phyloP scores from a whole-genome alignment of 345 rosid genomes.

The Euphorbia tirucalli region DNA sequence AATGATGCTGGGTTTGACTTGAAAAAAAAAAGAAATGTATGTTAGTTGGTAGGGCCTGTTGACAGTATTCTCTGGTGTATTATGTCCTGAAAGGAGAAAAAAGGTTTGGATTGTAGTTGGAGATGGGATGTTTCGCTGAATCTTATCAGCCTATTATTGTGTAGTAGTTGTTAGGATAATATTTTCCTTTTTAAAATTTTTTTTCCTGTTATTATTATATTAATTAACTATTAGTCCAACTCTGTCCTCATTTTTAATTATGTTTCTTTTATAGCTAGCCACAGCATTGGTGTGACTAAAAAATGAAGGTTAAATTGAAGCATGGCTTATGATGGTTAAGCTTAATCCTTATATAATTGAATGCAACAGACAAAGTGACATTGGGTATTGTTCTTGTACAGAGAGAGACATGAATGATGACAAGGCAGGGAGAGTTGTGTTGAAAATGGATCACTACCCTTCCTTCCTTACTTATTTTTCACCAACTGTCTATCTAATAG shows the following conservation, averaged over 20 bases:
- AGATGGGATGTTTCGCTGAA: conserved; percentile 18
- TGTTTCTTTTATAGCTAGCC: no score
- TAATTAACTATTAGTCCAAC: background rate
- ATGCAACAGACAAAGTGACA: conserved; percentile 20
- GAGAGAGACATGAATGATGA: conserved; percentile 16
- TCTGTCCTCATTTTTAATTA: background rate
- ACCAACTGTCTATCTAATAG: background rate
- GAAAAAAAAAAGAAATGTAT: background rate
- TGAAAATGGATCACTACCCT: background rate
- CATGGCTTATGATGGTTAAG: background rate
- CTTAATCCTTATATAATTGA: background rate
- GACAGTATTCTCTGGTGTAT: conserved; percentile 13
- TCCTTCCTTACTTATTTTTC: no score
- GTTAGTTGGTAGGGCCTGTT: conserved; percentile 15
- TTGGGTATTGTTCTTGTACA: conserved; percentile 21
- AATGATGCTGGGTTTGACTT: conserved; percentile 24
- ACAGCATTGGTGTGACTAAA: no score
- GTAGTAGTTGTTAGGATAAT: conserved; percentile 33
- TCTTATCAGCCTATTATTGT: conserved; percentile 16
- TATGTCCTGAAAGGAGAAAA: conserved; percentile 3
- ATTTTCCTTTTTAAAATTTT: background rate
- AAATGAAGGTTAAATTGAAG: background rate
- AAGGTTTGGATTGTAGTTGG: conserved; percentile 10
- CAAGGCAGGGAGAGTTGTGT: conserved; percentile 8
- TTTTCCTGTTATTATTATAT: background rate